phyloP scores from a whole-genome alignment of 805 yeast genomes.

The Candida ulmi region DNA sequence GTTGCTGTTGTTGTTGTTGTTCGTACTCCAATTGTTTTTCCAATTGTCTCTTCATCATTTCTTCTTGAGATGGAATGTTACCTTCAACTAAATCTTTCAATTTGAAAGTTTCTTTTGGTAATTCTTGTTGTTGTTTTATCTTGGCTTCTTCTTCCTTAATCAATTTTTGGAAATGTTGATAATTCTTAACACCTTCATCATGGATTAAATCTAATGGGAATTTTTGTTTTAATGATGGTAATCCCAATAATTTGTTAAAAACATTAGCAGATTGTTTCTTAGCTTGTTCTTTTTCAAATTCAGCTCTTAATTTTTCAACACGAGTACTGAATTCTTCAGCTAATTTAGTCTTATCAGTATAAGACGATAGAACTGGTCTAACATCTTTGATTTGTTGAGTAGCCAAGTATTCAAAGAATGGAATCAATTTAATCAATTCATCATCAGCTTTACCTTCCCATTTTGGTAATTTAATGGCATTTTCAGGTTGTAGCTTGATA shows the following conservation, averaged over 20 bases:
- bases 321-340: constrained; percentile 77
- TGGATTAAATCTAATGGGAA: constrained; percentile 81
- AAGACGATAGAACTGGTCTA: constrained; percentile 78
- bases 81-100: constrained; percentile 81
- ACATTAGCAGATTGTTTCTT: constrained; percentile 40
- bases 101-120: constrained; percentile 79
- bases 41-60: constrained; percentile 37
- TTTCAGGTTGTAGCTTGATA: constrained; percentile 83
- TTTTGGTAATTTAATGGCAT: constrained; percentile 76
- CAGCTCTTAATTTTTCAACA: constrained; percentile 67
- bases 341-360: constrained; percentile 57
- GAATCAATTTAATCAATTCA: constrained; percentile 71
- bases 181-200: constrained; percentile 88
- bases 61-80: constrained; percentile 75
- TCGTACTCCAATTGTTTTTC: constrained; percentile 36
- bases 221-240: constrained; percentile 41
- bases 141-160: constrained; percentile 77
- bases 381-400: constrained; percentile 83
- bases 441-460: constrained; percentile 91
- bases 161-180: constrained; percentile 73
- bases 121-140: constrained; percentile 58
- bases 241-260: constrained; percentile 60
- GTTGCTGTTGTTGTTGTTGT: constrained; percentile 19
- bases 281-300: constrained; percentile 55
- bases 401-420: constrained; percentile 91